Base-by-base conservation (phyloP, 2,329 filamentous ascomycete genomes). In the Arthrinium puccinioides region DNA sequence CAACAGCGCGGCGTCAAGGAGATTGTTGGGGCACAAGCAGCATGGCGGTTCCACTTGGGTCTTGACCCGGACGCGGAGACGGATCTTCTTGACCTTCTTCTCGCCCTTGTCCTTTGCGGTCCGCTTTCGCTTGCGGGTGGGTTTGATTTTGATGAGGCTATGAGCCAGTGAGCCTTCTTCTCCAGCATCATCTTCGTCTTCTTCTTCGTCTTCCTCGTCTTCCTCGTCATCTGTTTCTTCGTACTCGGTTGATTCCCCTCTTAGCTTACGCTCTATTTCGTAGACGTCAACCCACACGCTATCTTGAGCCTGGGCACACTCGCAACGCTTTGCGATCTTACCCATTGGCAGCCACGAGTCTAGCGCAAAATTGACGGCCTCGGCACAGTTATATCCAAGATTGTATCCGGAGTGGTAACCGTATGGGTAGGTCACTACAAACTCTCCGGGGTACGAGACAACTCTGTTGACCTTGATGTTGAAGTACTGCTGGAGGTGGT, bases 341-440 rank as follows among this genome's bases (percentile, higher is more conserved):
- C 89, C 92, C 69, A 92, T 96, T 35, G 94, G 84, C 31, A 98
- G 66, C 92, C 92, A 98, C 21, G 87, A 84, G 48, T 96, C 89
- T 8, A 94, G 81, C 5, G 90, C 92, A 60, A 98, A 98, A 57
- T 98, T 98, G 64, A 98, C 92, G 7, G 92, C 95, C 58, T 98
- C 92, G 20, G 92, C 92, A 61, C 92, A 98, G 58, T 98, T 98
- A 67, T 98, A 98, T 13, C 94, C 92, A 25, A 98, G 69, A 51
- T 98, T 98, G 61, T 94, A 98, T 5, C 92, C 92, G 5, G 92
- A 98, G 56, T 98, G 92, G 57, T 98, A 98, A 16, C 92, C 92
- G 53, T 97, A 98, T 0, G 92, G 92, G 56, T 95, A 98, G 0
- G 92, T 98, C 46, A 98, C 94, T 44, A 98, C 88, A 47, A 98